Base-by-base conservation (phyloP, 306 rosid genomes). In the Mimosa bimucronata region DNA sequence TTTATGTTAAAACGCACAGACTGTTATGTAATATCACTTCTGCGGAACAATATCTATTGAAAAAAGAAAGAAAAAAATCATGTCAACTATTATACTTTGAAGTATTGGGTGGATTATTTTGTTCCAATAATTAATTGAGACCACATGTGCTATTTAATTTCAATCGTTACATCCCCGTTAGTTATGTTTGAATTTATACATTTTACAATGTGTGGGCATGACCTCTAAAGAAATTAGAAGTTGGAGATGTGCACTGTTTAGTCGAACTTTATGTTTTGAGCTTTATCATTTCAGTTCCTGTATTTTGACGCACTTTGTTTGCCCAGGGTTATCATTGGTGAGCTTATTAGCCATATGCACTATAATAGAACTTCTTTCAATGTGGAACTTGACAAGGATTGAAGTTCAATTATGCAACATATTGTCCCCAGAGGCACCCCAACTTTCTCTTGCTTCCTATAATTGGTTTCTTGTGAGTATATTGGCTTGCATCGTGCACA, bases 381-480 rank as follows among this genome's bases (percentile, higher is more conserved):
- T 96, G 99, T 90, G 99, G 99, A 96, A 93, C 87, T 87, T 96
- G 90, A 96, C 99, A 66, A 87, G 97, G 89, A 78, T 96, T 48
- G 99, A 96, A 88, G 99, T 96, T 86, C 91, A 79, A 52, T 88
- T 96, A 45, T 96, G 99, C 93, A 93, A 96, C 79, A 75, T 90
- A 71, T 82, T 96, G 81, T 96, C 99, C 40, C 99, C 99, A 7
- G 99, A 96, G 86, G 97, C 97, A 80, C 88, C 94, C 31, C 86
- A 53, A 19, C 98, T 96, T 81, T 88, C 97, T 48, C 96, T 96
- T 77, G 87, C 88, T 82, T 82, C 92, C 30, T 93, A 91, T 86
- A 88, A 96, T 73, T 96, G 99, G 99, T 83, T 68, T 68, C 94
- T 89, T 74, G 99, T 96, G 84, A 89, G 93, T 79, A 76, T 28